Evolutionary conservation across 2,329 filamentous ascomycete species (phyloP).

Genomic region (Xylariaceae sp.): DNA sequence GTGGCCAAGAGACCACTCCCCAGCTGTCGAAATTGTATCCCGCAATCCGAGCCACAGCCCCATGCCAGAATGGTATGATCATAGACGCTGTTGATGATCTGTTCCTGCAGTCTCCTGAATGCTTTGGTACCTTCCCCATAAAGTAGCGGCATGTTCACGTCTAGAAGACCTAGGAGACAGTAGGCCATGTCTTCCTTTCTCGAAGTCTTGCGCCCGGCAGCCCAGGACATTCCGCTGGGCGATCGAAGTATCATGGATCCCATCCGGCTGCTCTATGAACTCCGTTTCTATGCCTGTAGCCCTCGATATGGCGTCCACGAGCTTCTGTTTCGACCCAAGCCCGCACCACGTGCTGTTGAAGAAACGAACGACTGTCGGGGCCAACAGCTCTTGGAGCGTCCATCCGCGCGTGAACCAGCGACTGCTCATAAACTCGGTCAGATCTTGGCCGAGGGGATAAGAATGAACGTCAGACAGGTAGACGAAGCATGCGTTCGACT

Average conservation of each 20-base stretch:
- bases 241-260: background rate
- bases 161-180: slow-evolving; percentile 2
- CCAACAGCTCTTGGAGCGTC: slow-evolving; percentile 1
- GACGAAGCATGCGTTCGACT: background rate
- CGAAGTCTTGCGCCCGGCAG: background rate
- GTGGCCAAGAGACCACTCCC: background rate
- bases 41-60: background rate
- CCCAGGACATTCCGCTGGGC: background rate
- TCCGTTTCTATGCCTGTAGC: background rate
- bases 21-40: too few relatives aligned
- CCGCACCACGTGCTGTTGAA: background rate
- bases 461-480: background rate
- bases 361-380: background rate
- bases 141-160: slow-evolving; percentile 4
- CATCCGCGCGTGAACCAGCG: slow-evolving; percentile 2
- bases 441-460: background rate
- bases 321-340: background rate
- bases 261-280: background rate
- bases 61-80: slow-evolving; percentile 1
- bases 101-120: slow-evolving; percentile 2
- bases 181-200: slow-evolving; percentile 2
- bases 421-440: background rate
- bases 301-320: background rate
- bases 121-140: slow-evolving; percentile 3
- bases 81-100: slow-evolving; percentile 1